Evolutionary conservation across 495 filamentous ascomycete species (phyloP).

Genomic region (Podospora bellae-mahoneyi): DNA sequence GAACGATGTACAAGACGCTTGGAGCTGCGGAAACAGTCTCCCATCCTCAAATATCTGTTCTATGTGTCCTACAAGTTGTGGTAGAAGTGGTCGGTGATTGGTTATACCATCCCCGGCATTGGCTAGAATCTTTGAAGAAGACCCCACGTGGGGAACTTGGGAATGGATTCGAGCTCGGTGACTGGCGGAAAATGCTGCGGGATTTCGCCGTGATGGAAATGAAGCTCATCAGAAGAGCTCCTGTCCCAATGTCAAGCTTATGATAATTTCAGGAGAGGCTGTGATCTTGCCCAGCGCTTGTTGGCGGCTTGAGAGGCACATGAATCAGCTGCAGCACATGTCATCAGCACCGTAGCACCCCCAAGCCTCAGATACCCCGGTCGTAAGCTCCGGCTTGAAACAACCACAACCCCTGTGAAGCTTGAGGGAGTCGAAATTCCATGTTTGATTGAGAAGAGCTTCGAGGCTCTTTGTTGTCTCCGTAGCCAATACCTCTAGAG

Average conservation of each 20-base stretch:
- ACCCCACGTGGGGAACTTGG: constrained; percentile 14
- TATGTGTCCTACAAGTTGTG: neutral
- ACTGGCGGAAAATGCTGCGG: constrained; percentile 5
- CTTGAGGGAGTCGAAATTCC: neutral
- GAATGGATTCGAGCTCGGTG: neutral
- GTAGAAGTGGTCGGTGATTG: neutral
- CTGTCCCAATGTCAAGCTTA: neutral
- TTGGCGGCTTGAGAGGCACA: constrained; percentile 12
- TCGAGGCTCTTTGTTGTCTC: neutral
- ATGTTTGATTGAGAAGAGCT: neutral
- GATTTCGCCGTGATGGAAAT: constrained; percentile 9
- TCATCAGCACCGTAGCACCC: constrained; percentile 12
- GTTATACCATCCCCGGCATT: constrained; percentile 2
- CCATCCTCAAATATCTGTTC: neutral
- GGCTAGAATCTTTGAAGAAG: neutral
- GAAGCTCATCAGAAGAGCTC: neutral
- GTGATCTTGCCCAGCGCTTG: constrained; percentile 1
- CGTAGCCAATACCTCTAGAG: neutral
- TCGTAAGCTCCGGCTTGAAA: constrained; percentile 2
- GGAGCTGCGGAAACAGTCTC: neutral
- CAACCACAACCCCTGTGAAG: neutral
- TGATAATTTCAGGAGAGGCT: constrained; percentile 1
- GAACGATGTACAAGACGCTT: neutral
- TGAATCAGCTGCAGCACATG: constrained; percentile 19
- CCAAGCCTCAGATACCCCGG: constrained; percentile 1